These are phyloP conservation scores for Bryoglossum gracile DNA, from an alignment of 495 filamentous ascomycete genomes.

Conservation along the genomic window DNA sequence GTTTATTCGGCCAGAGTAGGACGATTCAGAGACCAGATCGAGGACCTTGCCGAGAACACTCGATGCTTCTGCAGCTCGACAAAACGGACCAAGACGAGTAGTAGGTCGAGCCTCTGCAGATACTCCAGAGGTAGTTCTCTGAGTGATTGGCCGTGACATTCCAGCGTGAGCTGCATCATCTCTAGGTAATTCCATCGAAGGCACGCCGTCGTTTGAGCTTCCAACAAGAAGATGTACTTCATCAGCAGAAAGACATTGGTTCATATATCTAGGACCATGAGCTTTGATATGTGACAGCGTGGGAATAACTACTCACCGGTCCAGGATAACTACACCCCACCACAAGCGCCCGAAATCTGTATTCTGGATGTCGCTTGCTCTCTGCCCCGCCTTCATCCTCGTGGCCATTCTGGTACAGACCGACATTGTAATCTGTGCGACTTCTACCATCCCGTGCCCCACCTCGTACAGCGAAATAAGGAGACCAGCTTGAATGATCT, in stretches of 20 bases:
- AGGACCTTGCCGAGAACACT: constrained; percentile 9
- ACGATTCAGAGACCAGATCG: constrained; percentile 5
- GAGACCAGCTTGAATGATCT: constrained; percentile 29
- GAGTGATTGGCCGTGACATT: not conserved
- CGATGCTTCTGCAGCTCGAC: constrained; percentile 10
- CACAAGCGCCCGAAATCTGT: constrained; percentile 15
- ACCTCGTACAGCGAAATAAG: constrained; percentile 23
- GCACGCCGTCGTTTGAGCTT: constrained; percentile 3
- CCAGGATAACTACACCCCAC: constrained; percentile 17
- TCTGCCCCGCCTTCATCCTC: constrained; percentile 21
- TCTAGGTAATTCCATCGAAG: constrained; percentile 8
- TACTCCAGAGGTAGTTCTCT: constrained; percentile 9
- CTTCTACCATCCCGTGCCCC: constrained; percentile 24
- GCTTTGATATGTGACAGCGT: not conserved
- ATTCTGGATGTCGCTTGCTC: constrained; percentile 16
- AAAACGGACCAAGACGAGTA: constrained; percentile 15
- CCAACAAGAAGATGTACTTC: constrained; percentile 13
- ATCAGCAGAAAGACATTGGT: constrained; percentile 8
- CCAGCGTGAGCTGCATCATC: constrained; percentile 9
- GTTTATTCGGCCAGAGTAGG: not conserved
- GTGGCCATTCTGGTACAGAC: constrained; percentile 25
- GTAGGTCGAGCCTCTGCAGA: constrained; percentile 7
- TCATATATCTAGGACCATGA: constrained; percentile 7
- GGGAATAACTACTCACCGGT: constrained; percentile 4
- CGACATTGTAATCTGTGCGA: constrained; percentile 29